Base-by-base conservation (phyloP, 495 filamentous ascomycete genomes). In the Niebla homalea region DNA sequence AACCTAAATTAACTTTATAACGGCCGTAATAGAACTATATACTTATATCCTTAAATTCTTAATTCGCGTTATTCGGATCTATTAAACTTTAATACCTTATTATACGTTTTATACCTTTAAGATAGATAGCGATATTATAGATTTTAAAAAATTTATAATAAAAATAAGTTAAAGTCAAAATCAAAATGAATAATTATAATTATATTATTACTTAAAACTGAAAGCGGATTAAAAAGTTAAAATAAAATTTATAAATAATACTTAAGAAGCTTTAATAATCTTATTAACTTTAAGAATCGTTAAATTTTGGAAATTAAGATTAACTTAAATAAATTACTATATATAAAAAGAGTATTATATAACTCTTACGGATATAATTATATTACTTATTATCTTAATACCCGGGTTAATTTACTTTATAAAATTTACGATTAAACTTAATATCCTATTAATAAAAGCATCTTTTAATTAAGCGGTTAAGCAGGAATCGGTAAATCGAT, bases 311-410 rank as follows among this genome's bases (percentile, higher is more conserved):
- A 45, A 20, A 45, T 16, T 18, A 45, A 45, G 11, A 45, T 45
- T 22, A n/a, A 23, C 43, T 18, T 45, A n/a, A 20, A 45, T n/a
- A 45, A 45, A 29, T 45, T 45, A n/a, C 43, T 18, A 22, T 45
- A 45, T 18, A 18, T 11, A 11, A 45, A 45, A 45, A 20, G 43
- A 45, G 43, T n/a, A 22, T 16, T 45, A 29, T 45, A 45, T 18
- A 45, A 45, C 18, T 45, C 43, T 20, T 45, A 45, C 21, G 21
- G 43, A 45, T 22, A 45, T 29, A n/a, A 45, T 45, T n/a, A 45
- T 29, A 45, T 45, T n/a, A 45, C 21, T 29, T 45, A 18, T 29
- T 29, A 45, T 45, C 21, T 29, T 45, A 18, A 22, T 29, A 45
- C 43, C 43, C 21, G 21, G 32, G 43, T 45, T 11, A 18, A 45